Conservation (phyloP, 139 green algal species). For the Spirogloea muscicola region DNA sequence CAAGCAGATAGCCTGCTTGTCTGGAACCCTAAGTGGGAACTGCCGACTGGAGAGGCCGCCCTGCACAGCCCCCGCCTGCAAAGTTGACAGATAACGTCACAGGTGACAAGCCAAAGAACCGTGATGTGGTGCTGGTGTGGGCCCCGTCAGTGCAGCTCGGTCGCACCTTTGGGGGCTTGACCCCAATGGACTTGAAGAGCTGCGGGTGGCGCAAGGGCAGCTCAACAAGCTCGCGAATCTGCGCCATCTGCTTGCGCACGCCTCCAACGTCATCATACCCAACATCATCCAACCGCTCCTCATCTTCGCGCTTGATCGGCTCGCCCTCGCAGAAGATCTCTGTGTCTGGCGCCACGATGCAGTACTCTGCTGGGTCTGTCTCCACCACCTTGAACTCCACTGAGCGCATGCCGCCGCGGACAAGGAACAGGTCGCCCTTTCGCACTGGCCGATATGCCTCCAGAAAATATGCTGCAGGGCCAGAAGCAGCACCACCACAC, state of each 20-base stretch:
- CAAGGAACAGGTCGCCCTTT: slow-evolving; percentile 97
- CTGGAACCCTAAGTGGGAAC: too few species aligned
- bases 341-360: slow-evolving; percentile 98
- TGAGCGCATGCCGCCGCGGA: slow-evolving; percentile 91
- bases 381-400: slow-evolving; percentile 99
- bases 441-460: slow-evolving; percentile 96
- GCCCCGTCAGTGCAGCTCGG: too few species aligned
- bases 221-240: slow-evolving; percentile 88
- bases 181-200: slow-evolving; percentile 99
- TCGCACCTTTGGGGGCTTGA: slow-evolving; percentile 99
- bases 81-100: too few species aligned
- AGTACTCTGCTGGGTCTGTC: slow-evolving; percentile 91
- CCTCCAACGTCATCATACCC: slow-evolving; percentile 97
- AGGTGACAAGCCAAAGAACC: too few species aligned
- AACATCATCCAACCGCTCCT: slow-evolving; percentile 96
- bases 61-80: too few species aligned
- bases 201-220: slow-evolving; percentile 94
- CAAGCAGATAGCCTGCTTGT: too few species aligned
- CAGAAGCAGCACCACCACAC: too few species aligned
- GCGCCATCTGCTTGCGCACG: slow-evolving; percentile 98
- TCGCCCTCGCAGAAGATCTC: slow-evolving; percentile 92
- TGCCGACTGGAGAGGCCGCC: too few species aligned
- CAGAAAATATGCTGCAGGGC: slow-evolving; percentile 82
- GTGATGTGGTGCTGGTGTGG: too few species aligned
- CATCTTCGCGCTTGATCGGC: slow-evolving; percentile 93